Conservation (phyloP, 2,329 filamentous ascomycete genomes). For the Phaeoacremonium minimum region DNA sequence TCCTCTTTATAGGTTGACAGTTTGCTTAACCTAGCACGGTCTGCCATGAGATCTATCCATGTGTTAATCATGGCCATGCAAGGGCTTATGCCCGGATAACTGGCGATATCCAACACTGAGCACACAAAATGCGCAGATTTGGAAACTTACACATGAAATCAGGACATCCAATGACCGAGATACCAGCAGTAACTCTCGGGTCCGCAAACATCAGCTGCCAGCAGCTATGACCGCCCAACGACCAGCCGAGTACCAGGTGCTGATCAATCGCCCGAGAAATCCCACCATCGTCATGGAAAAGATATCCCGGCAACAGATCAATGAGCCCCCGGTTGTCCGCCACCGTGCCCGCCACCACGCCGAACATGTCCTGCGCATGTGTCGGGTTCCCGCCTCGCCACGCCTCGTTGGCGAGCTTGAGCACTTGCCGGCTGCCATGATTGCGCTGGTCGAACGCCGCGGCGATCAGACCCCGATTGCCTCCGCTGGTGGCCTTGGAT, state of each 20-base stretch:
- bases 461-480: slow-evolving; percentile 63
- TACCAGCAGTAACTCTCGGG: slow-evolving; percentile 69
- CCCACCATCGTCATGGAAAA: slow-evolving; percentile 49
- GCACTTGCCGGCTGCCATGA: slow-evolving; percentile 72
- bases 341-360: slow-evolving; percentile 67
- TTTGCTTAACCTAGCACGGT: slow-evolving; percentile 71
- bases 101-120: too few relatives aligned
- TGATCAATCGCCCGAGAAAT: slow-evolving; percentile 40
- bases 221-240: slow-evolving; percentile 79
- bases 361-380: slow-evolving; percentile 93
- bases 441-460: slow-evolving; percentile 90
- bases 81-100: too few relatives aligned
- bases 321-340: slow-evolving; percentile 73
- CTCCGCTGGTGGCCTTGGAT: slow-evolving; percentile 14
- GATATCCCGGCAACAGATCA: slow-evolving; percentile 71
- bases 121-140: not conserved
- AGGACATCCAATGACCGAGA: slow-evolving; percentile 82
- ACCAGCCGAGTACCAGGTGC: slow-evolving; percentile 77
- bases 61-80: too few relatives aligned
- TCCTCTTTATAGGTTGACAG: slow-evolving; percentile 54
- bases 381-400: slow-evolving; percentile 76
- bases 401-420: slow-evolving; percentile 64
- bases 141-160: slow-evolving; percentile 66
- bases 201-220: slow-evolving; percentile 83
- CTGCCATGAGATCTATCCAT: slow-evolving; percentile 64